A percentile compares a stretch with the other conserved stretches of the same genome.
phyloP scores from a whole-genome alignment of 208 protist species.

The Trypanosomatidae sp. region DNA sequence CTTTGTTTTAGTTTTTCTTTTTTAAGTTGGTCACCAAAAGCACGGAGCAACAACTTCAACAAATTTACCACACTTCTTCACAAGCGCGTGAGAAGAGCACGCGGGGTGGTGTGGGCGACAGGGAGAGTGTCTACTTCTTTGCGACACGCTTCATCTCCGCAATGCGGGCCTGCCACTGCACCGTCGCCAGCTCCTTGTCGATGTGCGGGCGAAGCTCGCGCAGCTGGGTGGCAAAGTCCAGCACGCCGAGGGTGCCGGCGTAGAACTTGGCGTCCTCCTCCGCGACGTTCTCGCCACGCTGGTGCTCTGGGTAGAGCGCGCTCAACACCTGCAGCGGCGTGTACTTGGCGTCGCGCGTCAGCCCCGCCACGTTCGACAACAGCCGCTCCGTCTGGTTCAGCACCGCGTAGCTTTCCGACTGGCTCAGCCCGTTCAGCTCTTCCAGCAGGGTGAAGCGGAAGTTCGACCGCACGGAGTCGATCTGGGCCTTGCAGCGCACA shows the following conservation, averaged over 20 bases:
- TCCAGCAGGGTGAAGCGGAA: slow-evolving; percentile 86
- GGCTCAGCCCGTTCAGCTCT: slow-evolving; percentile 88
- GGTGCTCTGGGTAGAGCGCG: slow-evolving; percentile 62
- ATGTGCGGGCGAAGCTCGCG: slow-evolving; percentile 78
- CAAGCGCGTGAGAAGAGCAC: too few relatives aligned
- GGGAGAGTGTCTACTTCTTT: slow-evolving; percentile 19
- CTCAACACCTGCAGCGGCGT: slow-evolving; percentile 54
- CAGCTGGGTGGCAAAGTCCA: slow-evolving; percentile 62
- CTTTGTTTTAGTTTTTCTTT: too few relatives aligned
- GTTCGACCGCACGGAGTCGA: slow-evolving; percentile 74
- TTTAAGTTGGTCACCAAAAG: too few relatives aligned
- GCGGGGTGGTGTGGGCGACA: too few relatives aligned
- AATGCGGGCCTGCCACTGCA: slow-evolving; percentile 30
- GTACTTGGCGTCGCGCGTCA: slow-evolving; percentile 47
- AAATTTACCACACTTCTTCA: too few relatives aligned
- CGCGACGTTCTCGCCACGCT: slow-evolving; percentile 17
- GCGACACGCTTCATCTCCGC: slow-evolving; percentile 19
- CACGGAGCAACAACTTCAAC: too few relatives aligned
- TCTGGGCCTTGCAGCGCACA: slow-evolving; percentile 80
- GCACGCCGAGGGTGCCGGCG: slow-evolving; percentile 56
- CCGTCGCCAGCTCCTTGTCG: slow-evolving; percentile 50
- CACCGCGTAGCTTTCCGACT: slow-evolving; percentile 82
- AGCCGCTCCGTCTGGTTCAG: slow-evolving; percentile 75
- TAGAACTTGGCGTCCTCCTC: slow-evolving; percentile 41
- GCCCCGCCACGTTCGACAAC: slow-evolving; percentile 71